These are phyloP conservation scores for Suhomyces wounanorum DNA, from an alignment of 1,139 yeast species.

Conservation along the genomic window DNA sequence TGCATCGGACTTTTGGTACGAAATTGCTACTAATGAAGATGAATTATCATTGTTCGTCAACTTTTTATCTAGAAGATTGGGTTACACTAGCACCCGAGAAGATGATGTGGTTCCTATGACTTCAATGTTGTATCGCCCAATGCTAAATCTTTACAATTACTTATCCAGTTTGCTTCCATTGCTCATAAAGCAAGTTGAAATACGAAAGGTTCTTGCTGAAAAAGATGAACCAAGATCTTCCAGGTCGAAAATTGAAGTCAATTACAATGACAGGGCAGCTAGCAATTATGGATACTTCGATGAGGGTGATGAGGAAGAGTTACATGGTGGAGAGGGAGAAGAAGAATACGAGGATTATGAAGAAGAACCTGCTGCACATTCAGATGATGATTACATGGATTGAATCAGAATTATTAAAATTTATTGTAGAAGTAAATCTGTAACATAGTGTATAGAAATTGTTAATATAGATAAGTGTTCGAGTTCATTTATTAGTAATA, in stretches of 20 bases:
- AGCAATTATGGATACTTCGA: constrained; percentile 13
- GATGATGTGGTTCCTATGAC: constrained; percentile 21
- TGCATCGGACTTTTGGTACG: constrained; percentile 35
- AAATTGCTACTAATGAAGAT: constrained; percentile 39
- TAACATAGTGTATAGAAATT: constrained; percentile 9
- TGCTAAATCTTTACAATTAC: constrained; percentile 28
- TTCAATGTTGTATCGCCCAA: constrained; percentile 31
- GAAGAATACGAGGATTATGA: constrained; percentile 22
- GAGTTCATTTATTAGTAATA: constrained; percentile 8
- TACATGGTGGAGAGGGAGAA: constrained; percentile 16
- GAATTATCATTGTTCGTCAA: constrained; percentile 37
- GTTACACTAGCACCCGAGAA: constrained; percentile 11
- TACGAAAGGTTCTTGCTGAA: constrained; percentile 10
- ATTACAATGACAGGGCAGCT: constrained; percentile 16
- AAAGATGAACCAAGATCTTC: constrained; percentile 16
- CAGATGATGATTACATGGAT: constrained; percentile 17
- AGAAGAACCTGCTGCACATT: constrained; percentile 12
- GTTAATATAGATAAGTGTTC: constrained; percentile 3
- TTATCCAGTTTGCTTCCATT: constrained; percentile 27
- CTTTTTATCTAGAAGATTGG: constrained; percentile 27
- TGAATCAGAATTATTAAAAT: no score
- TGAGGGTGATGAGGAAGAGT: constrained; percentile 17
- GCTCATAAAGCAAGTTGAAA: constrained; percentile 21
- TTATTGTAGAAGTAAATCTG: constrained; percentile 7
- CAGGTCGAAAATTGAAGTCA: constrained; percentile 18